These are phyloP conservation scores for Gardenia jasminoides DNA, from an alignment of 257 asterid species.

Conservation along the genomic window DNA sequence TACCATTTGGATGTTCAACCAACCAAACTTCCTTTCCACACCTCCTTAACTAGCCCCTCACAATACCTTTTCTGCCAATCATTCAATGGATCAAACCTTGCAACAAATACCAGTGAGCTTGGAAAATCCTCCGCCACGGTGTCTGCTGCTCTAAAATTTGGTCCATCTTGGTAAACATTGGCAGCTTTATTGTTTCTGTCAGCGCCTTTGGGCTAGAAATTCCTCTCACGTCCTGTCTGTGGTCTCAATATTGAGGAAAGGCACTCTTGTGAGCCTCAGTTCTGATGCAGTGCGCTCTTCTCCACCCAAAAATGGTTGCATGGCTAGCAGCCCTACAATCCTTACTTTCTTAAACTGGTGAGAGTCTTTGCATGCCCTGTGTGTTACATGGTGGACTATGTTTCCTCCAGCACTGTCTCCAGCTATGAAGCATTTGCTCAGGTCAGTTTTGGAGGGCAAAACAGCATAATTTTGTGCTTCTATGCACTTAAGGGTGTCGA, in stretches of 20 bases:
- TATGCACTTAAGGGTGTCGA: slow-evolving; percentile 36
- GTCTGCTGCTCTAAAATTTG: background rate
- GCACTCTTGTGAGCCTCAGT: slow-evolving; percentile 27
- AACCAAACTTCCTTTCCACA: slow-evolving; percentile 33
- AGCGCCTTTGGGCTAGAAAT: slow-evolving; percentile 41
- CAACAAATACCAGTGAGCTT: slow-evolving; percentile 28
- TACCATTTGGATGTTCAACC: slow-evolving; percentile 37
- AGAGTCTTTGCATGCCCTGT: slow-evolving; percentile 17
- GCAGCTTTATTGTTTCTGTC: slow-evolving; percentile 44
- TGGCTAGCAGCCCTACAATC: slow-evolving; percentile 23
- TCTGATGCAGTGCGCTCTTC: slow-evolving; percentile 48
- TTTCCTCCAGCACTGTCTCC: slow-evolving; percentile 55
- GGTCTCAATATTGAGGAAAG: slow-evolving; percentile 12
- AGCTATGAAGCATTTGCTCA: slow-evolving; percentile 34
- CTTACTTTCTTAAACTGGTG: slow-evolving; percentile 19
- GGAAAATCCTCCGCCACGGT: slow-evolving; percentile 29
- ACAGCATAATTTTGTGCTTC: slow-evolving; percentile 20
- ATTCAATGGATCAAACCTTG: slow-evolving; percentile 44
- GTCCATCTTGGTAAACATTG: slow-evolving; percentile 28
- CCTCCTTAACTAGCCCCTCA: slow-evolving; percentile 28
- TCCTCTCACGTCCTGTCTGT: slow-evolving; percentile 38
- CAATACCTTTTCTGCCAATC: slow-evolving; percentile 41
- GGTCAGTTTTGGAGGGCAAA: slow-evolving; percentile 35
- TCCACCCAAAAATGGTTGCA: slow-evolving; percentile 53
- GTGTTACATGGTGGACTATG: slow-evolving; percentile 42